phyloP scores from a whole-genome alignment of 345 rosid genomes.

The Citrus sinensis region DVS_A1.0 CM039166.1:25658001-25658500 shows the following conservation, averaged over 20 bases:
- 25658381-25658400: background rate
- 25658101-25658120: background rate
- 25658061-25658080: background rate
- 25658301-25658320: background rate
- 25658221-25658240: too few species aligned
- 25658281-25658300: background rate
- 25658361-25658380: too few species aligned
- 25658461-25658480: constrained; percentile 5
- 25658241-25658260: too few species aligned
- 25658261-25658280: background rate
- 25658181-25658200: background rate
- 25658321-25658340: background rate
- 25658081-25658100: too few species aligned
- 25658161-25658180: background rate
- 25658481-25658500: background rate
- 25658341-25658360: background rate
- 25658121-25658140: constrained; percentile 2
- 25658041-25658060: background rate
- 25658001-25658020: constrained; percentile 77
- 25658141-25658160: background rate
- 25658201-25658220: background rate
- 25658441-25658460: background rate
- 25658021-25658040: constrained; percentile 41
- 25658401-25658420: constrained; percentile 3
- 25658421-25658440: background rate